phyloP scores from a whole-genome alignment of 2,329 filamentous ascomycete genomes.

The Colletotrichum sp. region DNA sequence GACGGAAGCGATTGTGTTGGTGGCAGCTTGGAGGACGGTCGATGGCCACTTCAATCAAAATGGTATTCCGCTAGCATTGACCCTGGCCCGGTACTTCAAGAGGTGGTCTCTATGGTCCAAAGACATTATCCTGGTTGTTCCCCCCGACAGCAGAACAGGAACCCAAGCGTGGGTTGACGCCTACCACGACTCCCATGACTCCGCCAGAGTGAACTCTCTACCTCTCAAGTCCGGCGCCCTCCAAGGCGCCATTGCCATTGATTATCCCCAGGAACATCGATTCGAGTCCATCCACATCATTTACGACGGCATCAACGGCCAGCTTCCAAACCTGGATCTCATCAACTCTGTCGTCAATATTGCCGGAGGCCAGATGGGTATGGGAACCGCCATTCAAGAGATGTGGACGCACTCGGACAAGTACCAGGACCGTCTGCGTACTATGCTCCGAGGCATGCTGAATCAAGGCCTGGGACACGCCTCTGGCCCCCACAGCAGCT shows the following conservation, averaged over 20 bases:
- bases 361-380: conserved; percentile 90
- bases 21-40: conserved; percentile 87
- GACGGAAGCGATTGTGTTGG: conserved; percentile 93
- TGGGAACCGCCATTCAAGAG: conserved; percentile 81
- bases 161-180: conserved; percentile 98
- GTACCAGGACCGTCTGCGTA: conserved; percentile 83
- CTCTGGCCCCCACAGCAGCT: conserved; percentile 90
- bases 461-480: conserved; percentile 89
- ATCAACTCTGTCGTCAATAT: conserved; percentile 94
- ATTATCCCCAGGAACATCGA: conserved; percentile 83
- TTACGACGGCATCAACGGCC: conserved; percentile 95
- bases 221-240: conserved; percentile 92
- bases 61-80: conserved; percentile 84
- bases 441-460: conserved; percentile 91
- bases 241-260: conserved; percentile 91
- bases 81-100: conserved; percentile 93
- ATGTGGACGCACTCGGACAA: conserved; percentile 80
- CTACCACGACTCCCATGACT: conserved; percentile 88
- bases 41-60: conserved; percentile 81
- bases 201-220: conserved; percentile 73
- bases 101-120: conserved; percentile 99
- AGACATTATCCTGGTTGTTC: conserved; percentile 91
- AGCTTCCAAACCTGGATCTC: conserved; percentile 92
- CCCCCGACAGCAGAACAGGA: conserved; percentile 86
- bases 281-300: conserved; percentile 91